Base-by-base conservation (phyloP, 331 rosid genomes). In the Phaseolus coccineus region DNA sequence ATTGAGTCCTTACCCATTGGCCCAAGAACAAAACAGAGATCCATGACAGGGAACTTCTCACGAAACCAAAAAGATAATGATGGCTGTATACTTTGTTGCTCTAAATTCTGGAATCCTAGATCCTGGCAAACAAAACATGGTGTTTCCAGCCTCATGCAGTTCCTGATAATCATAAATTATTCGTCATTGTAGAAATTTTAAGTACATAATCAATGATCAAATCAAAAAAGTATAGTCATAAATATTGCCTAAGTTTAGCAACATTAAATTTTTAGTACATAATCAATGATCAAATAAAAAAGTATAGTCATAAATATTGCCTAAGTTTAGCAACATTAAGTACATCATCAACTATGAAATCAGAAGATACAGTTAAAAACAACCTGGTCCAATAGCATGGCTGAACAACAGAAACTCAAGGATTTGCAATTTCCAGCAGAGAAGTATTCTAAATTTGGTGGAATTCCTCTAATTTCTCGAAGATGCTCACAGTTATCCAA, bases 1-100 rank as follows among this genome's bases (percentile, higher is more conserved):
- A 52, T 52, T n/a, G 57, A n/a, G 57, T 52, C 57, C 11, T n/a
- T 52, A 16, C 62, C 62, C 31, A 55, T 55, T 55, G 62, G 31
- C 27, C 62, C 62, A 22, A 55, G 22, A 24, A 55, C 62, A 55
- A 55, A 55, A 55, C 62, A 53, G 12, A 53, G 1, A n/a, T n/a
- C 28, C 57, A 52, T 19, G 4, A 8, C 59, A 53, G 59, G 59
- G 59, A 53, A 15, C 0, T 19, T 53, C 4, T 53, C 9, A n/a
- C 28, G 28, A 53, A 53, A 53, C 59, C 59, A 53, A 28, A 56
- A 56, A 56, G 63, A 56, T 24, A 56, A 3, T 56, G 63, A 56
- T 10, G 59, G 59, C 8, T 16, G 28, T 19, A 6, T 19, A 19
- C 28, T 53, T 53, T 53, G 59, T 7, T 19, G 59, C 27, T 53